Conservation (phyloP, 78 protist species). For the Cavenderia fasciculata region DNA sequence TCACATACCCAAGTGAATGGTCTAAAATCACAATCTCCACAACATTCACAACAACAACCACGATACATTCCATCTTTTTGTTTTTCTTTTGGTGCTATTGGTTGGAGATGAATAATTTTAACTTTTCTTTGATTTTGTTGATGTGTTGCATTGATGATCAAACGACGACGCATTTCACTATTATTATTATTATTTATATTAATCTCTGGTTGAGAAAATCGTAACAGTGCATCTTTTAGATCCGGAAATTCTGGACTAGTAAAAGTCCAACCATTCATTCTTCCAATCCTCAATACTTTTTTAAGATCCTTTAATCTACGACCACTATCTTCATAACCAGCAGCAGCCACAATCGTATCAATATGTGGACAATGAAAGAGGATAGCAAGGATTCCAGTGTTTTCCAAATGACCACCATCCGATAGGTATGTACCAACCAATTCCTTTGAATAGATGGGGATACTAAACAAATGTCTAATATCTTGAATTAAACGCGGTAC, state of each 20-base stretch:
- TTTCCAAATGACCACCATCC: not conserved
- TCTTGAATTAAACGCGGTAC: too few species aligned
- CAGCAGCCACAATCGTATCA: not conserved
- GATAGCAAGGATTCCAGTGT: constrained; percentile 3
- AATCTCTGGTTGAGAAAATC: too few species aligned
- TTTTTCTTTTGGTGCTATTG: too few species aligned
- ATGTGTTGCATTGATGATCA: not conserved
- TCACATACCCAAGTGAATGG: too few species aligned
- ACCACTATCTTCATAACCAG: not conserved
- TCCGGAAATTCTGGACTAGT: not conserved
- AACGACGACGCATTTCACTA: not conserved
- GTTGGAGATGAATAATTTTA: not conserved
- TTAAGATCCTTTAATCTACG: not conserved
- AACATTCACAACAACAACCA: not conserved
- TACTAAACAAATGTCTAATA: not conserved
- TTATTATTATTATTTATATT: too few species aligned
- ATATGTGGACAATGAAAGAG: not conserved
- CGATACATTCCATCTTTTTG: not conserved
- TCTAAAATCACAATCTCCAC: not conserved
- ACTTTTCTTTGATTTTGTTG: not conserved
- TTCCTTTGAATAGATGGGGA: not conserved
- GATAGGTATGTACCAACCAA: constrained; percentile 6
- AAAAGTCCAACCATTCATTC: constrained; percentile 2
- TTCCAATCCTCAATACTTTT: not conserved
- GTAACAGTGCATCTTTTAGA: not conserved